Evolutionary conservation across 768 basidiomycete genomes (phyloP), one percentile per base, ranked within the genome.

Genomic region (Boletus speciosus): DNA sequence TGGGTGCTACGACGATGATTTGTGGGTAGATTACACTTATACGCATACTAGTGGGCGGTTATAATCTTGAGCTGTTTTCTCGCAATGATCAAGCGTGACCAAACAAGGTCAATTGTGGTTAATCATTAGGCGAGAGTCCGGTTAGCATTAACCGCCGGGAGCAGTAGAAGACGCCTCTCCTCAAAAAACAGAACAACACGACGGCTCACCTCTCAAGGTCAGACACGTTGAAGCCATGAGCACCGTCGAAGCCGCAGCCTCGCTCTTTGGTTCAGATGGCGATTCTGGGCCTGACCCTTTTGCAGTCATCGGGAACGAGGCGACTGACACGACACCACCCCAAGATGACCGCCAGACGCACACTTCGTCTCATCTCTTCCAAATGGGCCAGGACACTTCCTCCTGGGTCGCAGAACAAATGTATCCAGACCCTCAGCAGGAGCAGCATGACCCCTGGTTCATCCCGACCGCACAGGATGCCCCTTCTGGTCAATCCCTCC

Each of bases 201-300:
- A 47, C 60, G 29, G 51, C 40, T 55, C 49, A 10, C 48, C 25
- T 52, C 56, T 43, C 43, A 51, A 58, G 47, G 36, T 43, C 46
- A 42, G 50, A 65, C 69, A 72, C 69, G 69, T 60, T 72, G 67
- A 59, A 69, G 62, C 64, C 64, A 86, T 87, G 85, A 80, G 75
- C 67, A 75, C 77, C 60, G 82, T 86, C 52, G 88, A 90, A 75
- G 84, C 87, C 60, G 90, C 90, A 35, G 86, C 89, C 48, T 84
- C 87, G 53, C 85, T 93, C 43, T 93, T 93, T 76, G 87, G 83
- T 57, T 72, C 80, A 49, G 81, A 81, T 32, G 60, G 59, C 36
- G 86, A 89, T 65, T 64, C 81, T 47, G 73, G 73, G 16, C 74
- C 79, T 32, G 86, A 88, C 72, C 81, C 81, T 49, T 88, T 88